phyloP scores from a whole-genome alignment of 2,329 filamentous ascomycete genomes.

The Hypocreales sp. region DNA sequence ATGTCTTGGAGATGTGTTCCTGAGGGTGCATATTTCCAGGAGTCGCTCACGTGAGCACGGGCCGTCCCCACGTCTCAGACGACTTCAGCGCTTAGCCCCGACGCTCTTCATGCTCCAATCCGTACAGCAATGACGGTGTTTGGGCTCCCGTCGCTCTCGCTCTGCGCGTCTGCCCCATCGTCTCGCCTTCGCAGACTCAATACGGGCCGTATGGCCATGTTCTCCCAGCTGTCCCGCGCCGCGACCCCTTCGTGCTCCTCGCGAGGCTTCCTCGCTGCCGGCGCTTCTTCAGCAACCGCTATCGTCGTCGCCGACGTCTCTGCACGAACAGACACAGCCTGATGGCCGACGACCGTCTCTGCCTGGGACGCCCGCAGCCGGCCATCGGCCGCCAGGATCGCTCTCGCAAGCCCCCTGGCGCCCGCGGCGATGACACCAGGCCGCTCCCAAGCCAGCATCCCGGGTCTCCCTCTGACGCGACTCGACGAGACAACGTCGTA shows the following conservation, averaged over 20 bases:
- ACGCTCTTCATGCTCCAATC: background rate
- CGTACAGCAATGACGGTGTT: conserved; percentile 5
- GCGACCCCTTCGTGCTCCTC: too few relatives aligned
- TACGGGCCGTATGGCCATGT: too few relatives aligned
- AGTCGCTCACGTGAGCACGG: too few relatives aligned
- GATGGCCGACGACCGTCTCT: too few relatives aligned
- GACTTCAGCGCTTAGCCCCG: too few relatives aligned
- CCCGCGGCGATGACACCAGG: conserved; percentile 29
- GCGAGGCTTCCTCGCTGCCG: too few relatives aligned
- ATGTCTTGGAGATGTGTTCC: too few relatives aligned
- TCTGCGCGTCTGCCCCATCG: background rate
- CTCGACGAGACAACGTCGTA: conserved; percentile 27
- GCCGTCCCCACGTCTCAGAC: too few relatives aligned
- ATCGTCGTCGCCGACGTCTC: conserved; percentile 2
- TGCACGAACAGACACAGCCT: too few relatives aligned
- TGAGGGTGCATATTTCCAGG: too few relatives aligned
- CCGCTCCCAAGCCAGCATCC: conserved; percentile 31
- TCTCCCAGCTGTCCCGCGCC: too few relatives aligned
- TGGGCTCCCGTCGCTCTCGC: conserved; percentile 2
- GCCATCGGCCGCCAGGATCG: conserved; percentile 19
- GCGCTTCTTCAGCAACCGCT: background rate
- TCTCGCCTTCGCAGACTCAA: background rate
- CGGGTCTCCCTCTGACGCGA: conserved; percentile 22
- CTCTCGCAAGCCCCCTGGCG: conserved; percentile 22
- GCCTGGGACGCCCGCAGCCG: too few relatives aligned